Evolutionary conservation across 2,329 filamentous ascomycete genomes (phyloP), one percentile per base, ranked within the genome.

Genomic region (Epichloe typhina): DNA sequence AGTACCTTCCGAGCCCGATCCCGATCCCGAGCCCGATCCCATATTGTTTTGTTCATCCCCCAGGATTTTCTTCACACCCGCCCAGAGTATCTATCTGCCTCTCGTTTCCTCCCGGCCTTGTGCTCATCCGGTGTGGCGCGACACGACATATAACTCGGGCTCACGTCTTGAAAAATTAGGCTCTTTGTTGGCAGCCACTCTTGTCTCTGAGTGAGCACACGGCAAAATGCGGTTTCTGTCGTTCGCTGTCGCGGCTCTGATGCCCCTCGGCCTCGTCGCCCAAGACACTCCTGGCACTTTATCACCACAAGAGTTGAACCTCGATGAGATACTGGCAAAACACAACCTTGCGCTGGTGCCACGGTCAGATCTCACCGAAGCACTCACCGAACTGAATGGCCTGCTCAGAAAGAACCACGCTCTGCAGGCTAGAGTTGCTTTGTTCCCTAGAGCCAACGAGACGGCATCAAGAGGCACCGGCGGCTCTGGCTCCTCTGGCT

Each of bases 281-380:
- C 58, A 61, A 7, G 59, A 55, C 31, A 42, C 35, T 3, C 55
- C 55, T 21, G 47, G 51, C 23, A 58, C 59, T 1, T 53, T 55
- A 15, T 63, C 62, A 15, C 52, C 58, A 7, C 60, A 62, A 21
- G 68, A 69, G 47, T 50, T 67, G 12, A 62, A 69, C 17, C 65
- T 72, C 21, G 68, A 69, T 21, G 67, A 67, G 43, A 57, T 69
- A 43, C 58, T 73, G 40, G 66, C 65, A 42, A 72, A 65, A 57
- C 69, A 72, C 57, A 70, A 72, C 49, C 60, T 72, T 35, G 70
- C 66, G 31, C 58, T 72, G 47, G 70, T 72, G 7, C 70, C 70
- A 36, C 63, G 68, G n/a, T 69, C 67, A 44, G 69, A 72, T 50
- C 66, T 72, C 50, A 70, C 69, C n/a, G 69, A 72, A 41, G 69